Evolutionary conservation across 2,329 filamentous ascomycete species (phyloP).

Genomic region (Ophiostoma quercus): DNA sequence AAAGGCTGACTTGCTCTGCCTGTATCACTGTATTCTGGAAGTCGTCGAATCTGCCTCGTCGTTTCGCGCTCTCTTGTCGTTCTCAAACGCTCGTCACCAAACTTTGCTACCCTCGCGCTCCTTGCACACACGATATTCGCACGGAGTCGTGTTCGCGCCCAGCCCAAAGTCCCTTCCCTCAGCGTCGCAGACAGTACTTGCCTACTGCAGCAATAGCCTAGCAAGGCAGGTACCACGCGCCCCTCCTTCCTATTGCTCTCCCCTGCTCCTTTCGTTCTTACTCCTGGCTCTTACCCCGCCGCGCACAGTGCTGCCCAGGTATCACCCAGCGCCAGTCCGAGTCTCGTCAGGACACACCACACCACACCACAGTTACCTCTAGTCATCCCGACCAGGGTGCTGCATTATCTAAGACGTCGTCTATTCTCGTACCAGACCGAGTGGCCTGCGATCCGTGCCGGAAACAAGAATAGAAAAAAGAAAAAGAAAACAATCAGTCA

Average conservation of each 20-base stretch:
- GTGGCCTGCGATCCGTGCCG: conserved; percentile 6
- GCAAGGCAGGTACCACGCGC: conserved; percentile 7
- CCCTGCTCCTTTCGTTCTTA: neutral
- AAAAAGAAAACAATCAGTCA: conserved; percentile 20
- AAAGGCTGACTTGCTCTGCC: conserved; percentile 40
- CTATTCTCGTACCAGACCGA: conserved; percentile 17
- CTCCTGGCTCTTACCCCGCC: conserved; percentile 15
- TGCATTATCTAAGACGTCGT: conserved; percentile 16
- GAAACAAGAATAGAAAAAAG: conserved; percentile 21
- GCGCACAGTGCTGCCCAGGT: conserved; percentile 11
- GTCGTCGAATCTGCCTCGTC: conserved; percentile 40
- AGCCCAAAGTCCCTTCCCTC: neutral
- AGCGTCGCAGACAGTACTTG: neutral
- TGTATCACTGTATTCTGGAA: neutral
- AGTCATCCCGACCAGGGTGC: conserved; percentile 21
- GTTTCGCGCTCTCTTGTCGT: conserved; percentile 4
- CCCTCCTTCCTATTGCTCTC: neutral
- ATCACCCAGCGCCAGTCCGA: neutral
- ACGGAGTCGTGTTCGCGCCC: neutral
- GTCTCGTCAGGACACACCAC: neutral
- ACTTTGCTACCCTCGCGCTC: neutral
- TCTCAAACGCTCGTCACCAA: neutral
- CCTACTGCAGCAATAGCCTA: neutral
- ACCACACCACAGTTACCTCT: conserved; percentile 25
- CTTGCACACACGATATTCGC: neutral